These are phyloP conservation scores for Penicillium sp. DNA, from an alignment of 2,329 filamentous ascomycete genomes.

Conservation along the genomic window DNA sequence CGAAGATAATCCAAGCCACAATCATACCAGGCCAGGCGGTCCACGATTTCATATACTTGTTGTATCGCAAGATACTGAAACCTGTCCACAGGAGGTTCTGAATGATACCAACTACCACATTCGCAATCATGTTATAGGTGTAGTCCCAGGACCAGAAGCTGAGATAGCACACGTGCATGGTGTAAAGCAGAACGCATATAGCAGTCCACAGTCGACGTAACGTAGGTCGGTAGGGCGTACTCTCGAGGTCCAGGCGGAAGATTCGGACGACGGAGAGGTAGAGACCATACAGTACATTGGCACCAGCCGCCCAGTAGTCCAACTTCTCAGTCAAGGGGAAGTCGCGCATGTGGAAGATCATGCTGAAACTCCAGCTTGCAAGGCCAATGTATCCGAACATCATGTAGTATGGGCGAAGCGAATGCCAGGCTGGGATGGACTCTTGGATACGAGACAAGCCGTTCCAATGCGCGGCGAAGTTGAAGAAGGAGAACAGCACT, in stretches of 20 bases:
- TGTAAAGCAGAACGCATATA: constrained; percentile 67
- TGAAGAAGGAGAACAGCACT: constrained; percentile 88
- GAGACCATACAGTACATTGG: constrained; percentile 82
- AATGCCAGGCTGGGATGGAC: constrained; percentile 67
- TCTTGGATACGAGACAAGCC: constrained; percentile 70
- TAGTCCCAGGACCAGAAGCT: constrained; percentile 90
- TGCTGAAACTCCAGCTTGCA: constrained; percentile 79
- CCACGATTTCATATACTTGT: constrained; percentile 69
- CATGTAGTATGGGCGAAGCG: constrained; percentile 75
- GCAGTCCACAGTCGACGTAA: constrained; percentile 71
- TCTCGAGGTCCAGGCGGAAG: constrained; percentile 68
- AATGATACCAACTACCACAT: constrained; percentile 73
- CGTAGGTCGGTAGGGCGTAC: constrained; percentile 47
- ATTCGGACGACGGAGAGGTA: constrained; percentile 81
- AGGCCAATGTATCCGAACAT: constrained; percentile 76
- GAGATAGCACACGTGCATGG: constrained; percentile 75
- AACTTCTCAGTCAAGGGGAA: constrained; percentile 82
- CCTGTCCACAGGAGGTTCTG: constrained; percentile 82
- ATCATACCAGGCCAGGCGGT: constrained; percentile 84
- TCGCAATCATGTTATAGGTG: constrained; percentile 96
- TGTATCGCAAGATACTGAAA: constrained; percentile 74
- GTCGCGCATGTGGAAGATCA: constrained; percentile 89
- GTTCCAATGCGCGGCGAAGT: constrained; percentile 77
- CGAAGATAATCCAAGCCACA: constrained; percentile 84
- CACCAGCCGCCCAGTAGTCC: constrained; percentile 93